A percentile compares a stretch with the other conserved stretches of the same genome.
These are phyloP conservation scores for Phytophthora citrophthora DNA, from an alignment of 352 stramenopile genomes.

Conservation along the genomic window DNA sequence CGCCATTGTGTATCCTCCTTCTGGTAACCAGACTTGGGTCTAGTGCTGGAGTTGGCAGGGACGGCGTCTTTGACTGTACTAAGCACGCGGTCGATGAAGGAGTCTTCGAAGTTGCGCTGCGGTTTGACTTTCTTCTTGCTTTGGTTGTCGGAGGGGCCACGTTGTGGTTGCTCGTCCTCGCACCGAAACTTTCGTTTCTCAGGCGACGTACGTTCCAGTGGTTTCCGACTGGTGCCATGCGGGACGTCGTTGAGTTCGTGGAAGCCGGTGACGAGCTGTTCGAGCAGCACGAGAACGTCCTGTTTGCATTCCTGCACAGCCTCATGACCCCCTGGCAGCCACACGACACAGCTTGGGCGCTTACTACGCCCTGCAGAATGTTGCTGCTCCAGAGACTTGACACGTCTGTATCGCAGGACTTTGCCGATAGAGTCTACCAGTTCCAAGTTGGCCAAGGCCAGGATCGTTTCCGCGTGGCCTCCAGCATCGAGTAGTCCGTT, in stretches of 20 bases:
- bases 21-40: not conserved
- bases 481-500: conserved; percentile 86
- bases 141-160: conserved; percentile 9
- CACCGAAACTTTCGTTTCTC: conserved; percentile 17
- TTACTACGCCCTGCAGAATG: conserved; percentile 23
- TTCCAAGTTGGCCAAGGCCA: conserved; percentile 52
- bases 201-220: conserved; percentile 9
- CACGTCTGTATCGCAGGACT: conserved; percentile 52
- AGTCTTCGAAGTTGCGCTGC: conserved; percentile 78
- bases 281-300: conserved; percentile 84
- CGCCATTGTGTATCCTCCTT: conserved; percentile 48
- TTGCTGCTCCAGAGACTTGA: conserved; percentile 19
- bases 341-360: conserved; percentile 61
- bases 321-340: conserved; percentile 93
- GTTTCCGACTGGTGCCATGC: conserved; percentile 35
- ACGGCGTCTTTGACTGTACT: conserved; percentile 62
- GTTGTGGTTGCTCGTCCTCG: conserved; percentile 29
- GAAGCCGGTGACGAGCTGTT: conserved; percentile 94
- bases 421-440: conserved; percentile 87
- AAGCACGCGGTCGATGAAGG: conserved; percentile 89
- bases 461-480: conserved; percentile 79
- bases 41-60: conserved; percentile 1
- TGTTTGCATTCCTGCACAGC: conserved; percentile 94
- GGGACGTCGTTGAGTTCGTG: conserved; percentile 89
- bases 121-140: conserved; percentile 25